Evolutionary conservation across 129 eudicot genomes (phyloP).

Genomic region (Oenanthe sinensis): DNA sequence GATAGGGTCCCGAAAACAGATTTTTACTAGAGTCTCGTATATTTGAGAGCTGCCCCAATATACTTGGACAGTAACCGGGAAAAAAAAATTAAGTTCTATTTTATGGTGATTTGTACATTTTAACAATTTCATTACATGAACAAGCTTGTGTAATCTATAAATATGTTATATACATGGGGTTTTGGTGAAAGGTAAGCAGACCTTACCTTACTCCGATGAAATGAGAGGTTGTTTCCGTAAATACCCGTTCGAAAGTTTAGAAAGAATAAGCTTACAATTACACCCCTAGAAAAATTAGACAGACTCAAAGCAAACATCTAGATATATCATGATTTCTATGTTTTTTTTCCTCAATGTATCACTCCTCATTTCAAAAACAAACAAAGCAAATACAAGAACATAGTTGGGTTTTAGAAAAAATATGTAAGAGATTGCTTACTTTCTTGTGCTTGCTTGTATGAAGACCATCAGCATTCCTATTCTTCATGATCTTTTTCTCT

Average conservation of each 20-base stretch:
- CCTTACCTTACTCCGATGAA: not conserved
- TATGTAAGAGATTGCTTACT: slow-evolving; percentile 13
- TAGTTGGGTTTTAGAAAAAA: not conserved
- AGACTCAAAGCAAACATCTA: not conserved
- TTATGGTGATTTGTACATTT: not conserved
- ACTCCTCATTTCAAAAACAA: not conserved
- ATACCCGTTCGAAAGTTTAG: too few species aligned
- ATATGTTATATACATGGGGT: too few species aligned
- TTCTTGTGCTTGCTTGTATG: slow-evolving; percentile 17
- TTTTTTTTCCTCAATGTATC: not conserved
- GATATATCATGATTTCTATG: not conserved
- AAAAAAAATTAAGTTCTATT: not conserved
- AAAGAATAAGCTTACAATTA: not conserved
- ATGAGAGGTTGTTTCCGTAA: not conserved
- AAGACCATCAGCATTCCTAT: slow-evolving; percentile 12
- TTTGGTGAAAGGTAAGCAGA: too few species aligned
- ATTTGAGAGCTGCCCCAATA: too few species aligned
- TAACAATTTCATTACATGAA: not conserved
- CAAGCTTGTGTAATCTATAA: not conserved
- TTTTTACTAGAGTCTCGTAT: too few species aligned
- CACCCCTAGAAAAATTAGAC: too few species aligned
- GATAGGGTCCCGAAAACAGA: too few species aligned
- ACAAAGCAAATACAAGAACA: not conserved
- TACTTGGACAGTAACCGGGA: too few species aligned
- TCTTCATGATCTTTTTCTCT: slow-evolving; percentile 21